Base-by-base conservation (phyloP, 1,284 basidiomycete species). In the Pseudozyma sp. region DNA sequence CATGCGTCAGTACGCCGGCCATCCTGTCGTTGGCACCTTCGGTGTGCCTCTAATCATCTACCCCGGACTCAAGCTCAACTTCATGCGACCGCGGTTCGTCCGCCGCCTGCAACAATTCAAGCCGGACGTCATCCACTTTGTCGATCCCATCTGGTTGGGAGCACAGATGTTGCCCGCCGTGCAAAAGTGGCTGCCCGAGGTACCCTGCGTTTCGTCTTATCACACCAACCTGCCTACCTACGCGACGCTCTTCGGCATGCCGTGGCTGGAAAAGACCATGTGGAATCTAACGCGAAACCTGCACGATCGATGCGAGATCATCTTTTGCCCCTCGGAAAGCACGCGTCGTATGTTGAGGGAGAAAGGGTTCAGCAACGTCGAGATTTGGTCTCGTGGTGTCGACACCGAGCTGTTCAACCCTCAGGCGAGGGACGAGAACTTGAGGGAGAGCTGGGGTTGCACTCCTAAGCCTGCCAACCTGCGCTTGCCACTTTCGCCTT, bases 171-270 rank as follows among this genome's bases (percentile, higher is more conserved):
- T 83, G 29, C 84, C 81, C 5, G 66, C 79, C 7, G 79, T 86
- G 4, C 82, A 85, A 45, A 81, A 77, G 51, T 82, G 71, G 62
- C 69, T 86, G 34, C 84, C 85, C 1, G 76, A 85, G 9, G 86
- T 87, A 1, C 87, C 87, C 1, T 85, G 88, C 42, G 86, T 89
- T 7, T 86, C 87, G 2, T 87, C 86, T 48, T 88, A 89, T 77
- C 88, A 89, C 79, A 88, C 88, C 7, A 88, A 88, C 69, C 84
- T 88, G 19, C 87, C 87, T 83, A 84, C 78, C n/a, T 89, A 89
- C 69, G 88, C 88, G 0, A 87, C 87, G 2, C 81, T 88, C 0
- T 89, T 88, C 62, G 87, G 88, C 30, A 83, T 87, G 70, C 81
- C 85, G 0, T 88, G 87, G 86, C 84, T 88, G 16, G 87, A 87